Conservation (phyloP, 129 eudicot species). For the Kitagawia praeruptora region DNA sequence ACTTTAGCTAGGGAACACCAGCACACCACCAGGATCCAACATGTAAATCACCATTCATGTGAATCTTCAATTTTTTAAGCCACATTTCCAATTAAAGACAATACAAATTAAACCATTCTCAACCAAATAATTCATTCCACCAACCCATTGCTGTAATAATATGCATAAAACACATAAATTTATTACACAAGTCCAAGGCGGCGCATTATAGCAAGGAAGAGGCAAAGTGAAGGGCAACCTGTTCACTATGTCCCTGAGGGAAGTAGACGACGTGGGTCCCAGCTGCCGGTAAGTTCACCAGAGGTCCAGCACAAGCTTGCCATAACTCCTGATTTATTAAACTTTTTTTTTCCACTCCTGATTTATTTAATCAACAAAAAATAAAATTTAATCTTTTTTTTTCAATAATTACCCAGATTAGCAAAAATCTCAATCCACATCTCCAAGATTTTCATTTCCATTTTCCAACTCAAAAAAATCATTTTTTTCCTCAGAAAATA, state of each 20-base stretch:
- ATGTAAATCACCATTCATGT: not conserved
- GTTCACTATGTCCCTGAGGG: slow-evolving; percentile 98
- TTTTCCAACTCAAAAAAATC: not conserved
- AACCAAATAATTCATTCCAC: not conserved
- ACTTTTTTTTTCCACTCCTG: slow-evolving; percentile 61
- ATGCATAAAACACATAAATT: not conserved
- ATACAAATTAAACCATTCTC: not conserved
- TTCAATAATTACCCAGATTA: not conserved
- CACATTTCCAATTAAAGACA: not conserved
- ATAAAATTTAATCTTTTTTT: not conserved
- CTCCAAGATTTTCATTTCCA: not conserved
- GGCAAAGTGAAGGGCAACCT: slow-evolving; percentile 32
- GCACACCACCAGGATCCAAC: not conserved
- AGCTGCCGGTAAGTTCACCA: slow-evolving; percentile 85
- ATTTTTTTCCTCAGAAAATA: not conserved
- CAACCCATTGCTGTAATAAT: not conserved
- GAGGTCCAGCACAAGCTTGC: slow-evolving; percentile 98
- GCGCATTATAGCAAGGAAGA: not conserved
- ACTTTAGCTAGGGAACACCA: not conserved
- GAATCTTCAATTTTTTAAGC: not conserved
- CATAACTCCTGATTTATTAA: slow-evolving; percentile 74
- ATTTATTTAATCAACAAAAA: not conserved
- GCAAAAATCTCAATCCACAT: not conserved
- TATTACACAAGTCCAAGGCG: not conserved
- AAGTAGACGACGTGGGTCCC: slow-evolving; percentile 95